These are phyloP conservation scores for Mycena latifolia DNA, from an alignment of 768 basidiomycete species.

Conservation along the genomic window DNA sequence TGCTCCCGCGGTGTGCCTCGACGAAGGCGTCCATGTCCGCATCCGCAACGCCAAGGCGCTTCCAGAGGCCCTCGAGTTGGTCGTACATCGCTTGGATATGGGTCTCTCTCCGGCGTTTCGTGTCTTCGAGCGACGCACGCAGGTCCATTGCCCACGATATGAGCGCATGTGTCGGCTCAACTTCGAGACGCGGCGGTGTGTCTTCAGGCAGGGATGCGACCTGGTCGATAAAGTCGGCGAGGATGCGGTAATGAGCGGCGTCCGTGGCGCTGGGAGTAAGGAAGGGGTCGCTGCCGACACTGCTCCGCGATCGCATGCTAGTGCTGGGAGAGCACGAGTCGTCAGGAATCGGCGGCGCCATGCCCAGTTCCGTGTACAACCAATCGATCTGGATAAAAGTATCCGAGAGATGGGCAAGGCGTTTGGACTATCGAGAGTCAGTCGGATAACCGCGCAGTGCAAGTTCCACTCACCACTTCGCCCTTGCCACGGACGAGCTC, in stretches of 20 bases:
- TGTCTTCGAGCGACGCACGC: slow-evolving; percentile 72
- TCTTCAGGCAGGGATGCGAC: slow-evolving; percentile 43
- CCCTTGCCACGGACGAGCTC: slow-evolving; percentile 87
- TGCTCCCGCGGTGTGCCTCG: slow-evolving; percentile 86
- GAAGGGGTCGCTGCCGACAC: slow-evolving; percentile 32
- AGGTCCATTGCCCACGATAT: slow-evolving; percentile 76
- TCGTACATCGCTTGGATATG: slow-evolving; percentile 96
- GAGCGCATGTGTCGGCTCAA: slow-evolving; percentile 84
- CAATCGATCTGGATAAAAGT: slow-evolving; percentile 85
- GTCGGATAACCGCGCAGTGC: neutral
- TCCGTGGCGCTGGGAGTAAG: slow-evolving; percentile 44
- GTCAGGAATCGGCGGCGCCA: slow-evolving; percentile 58
- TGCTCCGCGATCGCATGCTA: slow-evolving; percentile 30
- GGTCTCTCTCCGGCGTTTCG: slow-evolving; percentile 80
- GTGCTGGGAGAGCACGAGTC: slow-evolving; percentile 34
- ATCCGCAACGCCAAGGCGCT: slow-evolving; percentile 83
- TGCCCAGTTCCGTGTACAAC: slow-evolving; percentile 86
- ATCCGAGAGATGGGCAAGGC: slow-evolving; percentile 71
- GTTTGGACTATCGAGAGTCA: slow-evolving; percentile 64
- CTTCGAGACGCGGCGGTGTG: slow-evolving; percentile 70
- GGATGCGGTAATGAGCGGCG: slow-evolving; percentile 66
- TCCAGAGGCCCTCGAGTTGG: slow-evolving; percentile 92
- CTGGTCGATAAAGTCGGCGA: slow-evolving; percentile 66
- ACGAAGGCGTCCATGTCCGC: slow-evolving; percentile 93
- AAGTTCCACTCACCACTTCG: slow-evolving; percentile 77